Percentiles rank a stretch among this genome's conserved stretches.
These are phyloP conservation scores for Colletotrichum phormii DNA, from an alignment of 2,329 filamentous ascomycete genomes.

Conservation along the genomic window DNA sequence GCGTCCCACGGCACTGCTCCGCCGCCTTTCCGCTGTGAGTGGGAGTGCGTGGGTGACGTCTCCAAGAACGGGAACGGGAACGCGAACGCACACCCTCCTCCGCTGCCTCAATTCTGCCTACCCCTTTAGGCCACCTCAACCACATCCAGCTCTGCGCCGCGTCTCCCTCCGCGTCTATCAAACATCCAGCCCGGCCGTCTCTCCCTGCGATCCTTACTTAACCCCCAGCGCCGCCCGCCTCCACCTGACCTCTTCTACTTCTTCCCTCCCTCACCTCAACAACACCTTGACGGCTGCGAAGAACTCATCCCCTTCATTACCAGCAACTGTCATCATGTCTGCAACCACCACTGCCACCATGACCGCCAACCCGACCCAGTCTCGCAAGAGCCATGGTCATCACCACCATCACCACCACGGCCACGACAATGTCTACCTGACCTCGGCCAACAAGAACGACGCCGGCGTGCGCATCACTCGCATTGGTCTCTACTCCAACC, in stretches of 20 bases:
- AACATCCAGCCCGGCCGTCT: conserved; percentile 23
- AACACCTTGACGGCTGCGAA: conserved; percentile 35
- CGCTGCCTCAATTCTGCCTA: conserved; percentile 31
- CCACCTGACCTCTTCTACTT: conserved; percentile 1
- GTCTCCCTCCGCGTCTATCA: conserved; percentile 32
- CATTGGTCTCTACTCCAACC: conserved; percentile 88
- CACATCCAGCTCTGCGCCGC: conserved; percentile 31
- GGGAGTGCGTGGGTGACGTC: conserved; percentile 36
- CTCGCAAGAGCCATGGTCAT: conserved; percentile 58
- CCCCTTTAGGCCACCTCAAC: conserved; percentile 46
- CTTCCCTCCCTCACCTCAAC: conserved; percentile 18
- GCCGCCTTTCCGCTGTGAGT: conserved; percentile 33
- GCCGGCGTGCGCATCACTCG: conserved; percentile 94
- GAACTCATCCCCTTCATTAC: conserved; percentile 23
- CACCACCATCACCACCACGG: conserved; percentile 75
- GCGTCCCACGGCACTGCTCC: conserved; percentile 44
- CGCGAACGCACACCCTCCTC: conserved; percentile 43
- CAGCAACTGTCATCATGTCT: conserved; percentile 46
- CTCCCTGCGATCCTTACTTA: conserved; percentile 35
- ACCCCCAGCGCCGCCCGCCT: conserved; percentile 31
- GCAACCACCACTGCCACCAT: conserved; percentile 46
- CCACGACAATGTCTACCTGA: conserved; percentile 87
- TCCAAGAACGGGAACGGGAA: conserved; percentile 34
- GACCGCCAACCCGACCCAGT: conserved; percentile 51
- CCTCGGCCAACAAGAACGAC: conserved; percentile 86